Base-by-base conservation (phyloP, 2,329 filamentous ascomycete genomes). In the Xenoacremonium recifei region DNA sequence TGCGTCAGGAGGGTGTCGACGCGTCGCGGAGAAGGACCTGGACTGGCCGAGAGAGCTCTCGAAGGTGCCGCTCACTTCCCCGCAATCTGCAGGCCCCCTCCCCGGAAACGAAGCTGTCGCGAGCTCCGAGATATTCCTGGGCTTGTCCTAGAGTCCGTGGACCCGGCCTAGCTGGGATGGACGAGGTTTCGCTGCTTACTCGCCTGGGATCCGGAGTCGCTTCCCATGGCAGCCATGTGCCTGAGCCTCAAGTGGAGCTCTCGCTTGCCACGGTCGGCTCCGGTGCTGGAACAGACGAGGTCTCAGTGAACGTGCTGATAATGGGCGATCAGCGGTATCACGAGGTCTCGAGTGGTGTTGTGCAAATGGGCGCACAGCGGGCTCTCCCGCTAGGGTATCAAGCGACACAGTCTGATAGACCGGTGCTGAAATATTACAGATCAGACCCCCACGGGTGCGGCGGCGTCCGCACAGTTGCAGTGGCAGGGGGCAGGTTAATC, bases 91-190 rank as follows among this genome's bases (percentile, higher is more conserved):
- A 50, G 29, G 37, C 41, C 39, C 39, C n/a, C n/a, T n/a, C n/a
- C n/a, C n/a, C n/a, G n/a, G n/a, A n/a, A n/a, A n/a, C n/a, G n/a
- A n/a, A n/a, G n/a, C n/a, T n/a, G n/a, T n/a, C n/a, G n/a, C n/a
- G n/a, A 39, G 44, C 36, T 32, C 40, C 41, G 45, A 21, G 13
- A 30, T 46, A 38, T 29, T 29, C 36, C 30, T 40, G 33, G 34
- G 43, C 38, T 50, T 44, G 54, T 54, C 53, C 54, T 45, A 58
- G 55, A 55, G 52, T 50, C 48, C 55, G 48, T 55, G 48, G 44
- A 37, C 48, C 44, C 43, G 33, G 49, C 43, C 15, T n/a, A n/a
- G n/a, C n/a, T n/a, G n/a, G n/a, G n/a, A 27, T 31, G 29, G n/a
- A 7, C 29, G 44, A 44, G 49, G 38, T 35, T 34, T 38, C 25